phyloP scores from a whole-genome alignment of 768 basidiomycete genomes.

The Tylopilus balloui region DNA sequence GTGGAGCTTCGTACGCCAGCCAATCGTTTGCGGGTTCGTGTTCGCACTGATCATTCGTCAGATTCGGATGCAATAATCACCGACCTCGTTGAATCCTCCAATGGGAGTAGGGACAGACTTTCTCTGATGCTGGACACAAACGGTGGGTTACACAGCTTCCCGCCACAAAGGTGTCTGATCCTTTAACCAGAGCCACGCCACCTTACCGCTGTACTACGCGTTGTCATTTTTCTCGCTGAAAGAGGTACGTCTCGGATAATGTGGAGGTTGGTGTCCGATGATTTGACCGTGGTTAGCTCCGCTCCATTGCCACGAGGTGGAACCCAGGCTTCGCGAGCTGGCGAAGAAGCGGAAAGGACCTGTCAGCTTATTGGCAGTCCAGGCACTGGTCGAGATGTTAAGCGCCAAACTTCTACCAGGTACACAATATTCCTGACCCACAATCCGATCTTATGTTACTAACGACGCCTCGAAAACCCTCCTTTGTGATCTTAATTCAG shows the following conservation, averaged over 20 bases:
- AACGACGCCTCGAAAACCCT: background rate
- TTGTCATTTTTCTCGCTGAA: conserved; percentile 4
- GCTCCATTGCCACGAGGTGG: background rate
- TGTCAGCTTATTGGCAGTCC: conserved; percentile 18
- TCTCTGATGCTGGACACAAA: conserved; percentile 3
- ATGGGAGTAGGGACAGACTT: background rate
- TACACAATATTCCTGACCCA: background rate
- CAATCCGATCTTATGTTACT: background rate
- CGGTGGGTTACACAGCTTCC: background rate
- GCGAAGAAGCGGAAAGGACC: conserved; percentile 3
- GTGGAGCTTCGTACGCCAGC: conserved; percentile 1
- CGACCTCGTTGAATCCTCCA: background rate
- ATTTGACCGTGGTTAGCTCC: background rate
- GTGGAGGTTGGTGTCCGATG: background rate
- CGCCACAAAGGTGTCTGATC: background rate
- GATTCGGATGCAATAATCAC: background rate
- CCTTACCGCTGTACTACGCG: conserved; percentile 6
- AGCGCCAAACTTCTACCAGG: conserved; percentile 8
- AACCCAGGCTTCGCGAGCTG: conserved; percentile 3
- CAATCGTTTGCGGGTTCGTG: background rate
- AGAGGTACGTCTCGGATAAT: background rate
- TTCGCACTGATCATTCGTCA: background rate
- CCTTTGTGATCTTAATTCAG: background rate
- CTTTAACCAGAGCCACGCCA: background rate
- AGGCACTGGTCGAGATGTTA: conserved; percentile 17